Evolutionary conservation across 768 basidiomycete species (phyloP).

Genomic region (Lactifluus rugatus): DNA sequence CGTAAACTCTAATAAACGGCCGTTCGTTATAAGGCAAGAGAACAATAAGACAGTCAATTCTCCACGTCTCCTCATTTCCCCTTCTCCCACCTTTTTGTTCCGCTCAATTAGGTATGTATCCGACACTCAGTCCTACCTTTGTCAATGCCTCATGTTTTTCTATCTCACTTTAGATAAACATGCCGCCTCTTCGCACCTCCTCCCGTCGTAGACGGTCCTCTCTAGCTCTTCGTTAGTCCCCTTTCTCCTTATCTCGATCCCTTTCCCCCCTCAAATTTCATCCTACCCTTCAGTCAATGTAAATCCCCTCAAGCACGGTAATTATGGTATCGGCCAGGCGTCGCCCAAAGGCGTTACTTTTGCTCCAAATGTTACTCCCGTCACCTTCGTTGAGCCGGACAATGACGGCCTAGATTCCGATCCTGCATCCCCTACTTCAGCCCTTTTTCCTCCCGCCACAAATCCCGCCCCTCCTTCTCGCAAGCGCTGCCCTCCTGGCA

Average conservation of each 20-base stretch:
- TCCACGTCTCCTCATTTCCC: not conserved
- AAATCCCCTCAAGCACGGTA: slow-evolving; percentile 40
- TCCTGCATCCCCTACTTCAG: slow-evolving; percentile 27
- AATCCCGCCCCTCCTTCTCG: slow-evolving; percentile 33
- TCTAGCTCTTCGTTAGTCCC: slow-evolving; percentile 16
- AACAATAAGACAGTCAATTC: slow-evolving; percentile 15
- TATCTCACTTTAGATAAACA: slow-evolving; percentile 13
- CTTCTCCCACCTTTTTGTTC: slow-evolving; percentile 15
- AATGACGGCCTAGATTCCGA: slow-evolving; percentile 28
- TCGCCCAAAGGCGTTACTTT: slow-evolving; percentile 47
- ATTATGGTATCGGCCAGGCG: slow-evolving; percentile 38
- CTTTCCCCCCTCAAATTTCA: not conserved
- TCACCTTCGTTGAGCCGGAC: slow-evolving; percentile 34
- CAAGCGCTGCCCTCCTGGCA: slow-evolving; percentile 48
- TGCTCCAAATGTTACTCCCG: slow-evolving; percentile 52
- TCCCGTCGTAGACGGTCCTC: slow-evolving; percentile 20
- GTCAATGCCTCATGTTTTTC: not conserved
- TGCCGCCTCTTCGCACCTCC: slow-evolving; percentile 17
- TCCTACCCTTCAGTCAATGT: slow-evolving; percentile 9
- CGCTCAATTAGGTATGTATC: slow-evolving; percentile 18
- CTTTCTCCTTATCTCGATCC: not conserved
- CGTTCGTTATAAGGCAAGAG: slow-evolving; percentile 16
- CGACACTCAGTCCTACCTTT: not conserved
- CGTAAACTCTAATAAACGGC: not conserved
- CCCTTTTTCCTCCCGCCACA: slow-evolving; percentile 48